Conservation (phyloP, 2,329 filamentous ascomycete species). For the Colletotrichum karsti region DNA sequence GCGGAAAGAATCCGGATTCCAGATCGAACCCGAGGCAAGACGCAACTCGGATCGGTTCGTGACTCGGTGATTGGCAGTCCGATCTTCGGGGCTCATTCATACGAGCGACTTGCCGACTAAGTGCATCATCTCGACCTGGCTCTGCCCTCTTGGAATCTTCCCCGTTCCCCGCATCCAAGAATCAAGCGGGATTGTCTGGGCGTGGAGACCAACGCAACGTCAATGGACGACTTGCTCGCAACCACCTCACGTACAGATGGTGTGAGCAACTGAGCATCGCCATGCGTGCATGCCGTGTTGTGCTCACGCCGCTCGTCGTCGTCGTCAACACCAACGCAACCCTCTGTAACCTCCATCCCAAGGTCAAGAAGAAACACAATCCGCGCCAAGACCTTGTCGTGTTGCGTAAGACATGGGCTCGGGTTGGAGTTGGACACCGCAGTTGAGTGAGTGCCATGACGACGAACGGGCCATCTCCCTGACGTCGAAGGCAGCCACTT, state of each 20-base stretch:
- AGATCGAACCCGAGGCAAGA: background rate
- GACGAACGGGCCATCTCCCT: background rate
- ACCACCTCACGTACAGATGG: too few relatives aligned
- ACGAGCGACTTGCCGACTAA: slow-evolving; percentile 2
- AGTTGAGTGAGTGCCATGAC: too few relatives aligned
- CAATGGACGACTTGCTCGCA: too few relatives aligned
- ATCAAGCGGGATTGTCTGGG: background rate
- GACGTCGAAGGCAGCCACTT: background rate
- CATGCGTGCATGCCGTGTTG: background rate
- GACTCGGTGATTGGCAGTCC: slow-evolving; percentile 3
- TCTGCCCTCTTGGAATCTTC: background rate
- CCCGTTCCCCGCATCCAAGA: background rate
- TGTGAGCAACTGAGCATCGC: too few relatives aligned
- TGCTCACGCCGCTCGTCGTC: background rate
- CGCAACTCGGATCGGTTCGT: background rate
- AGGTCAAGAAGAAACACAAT: slow-evolving; percentile 3
- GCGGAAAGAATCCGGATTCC: background rate
- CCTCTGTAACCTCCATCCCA: background rate
- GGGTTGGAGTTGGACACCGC: too few relatives aligned
- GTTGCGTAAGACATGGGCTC: slow-evolving; percentile 13
- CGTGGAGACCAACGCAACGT: too few relatives aligned
- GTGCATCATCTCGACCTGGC: background rate
- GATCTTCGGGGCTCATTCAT: slow-evolving; percentile 7
- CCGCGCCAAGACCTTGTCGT: slow-evolving; percentile 10
- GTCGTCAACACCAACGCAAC: background rate